Conservation (phyloP, 345 rosid genomes). For the Kernera saxatilis region DNA sequence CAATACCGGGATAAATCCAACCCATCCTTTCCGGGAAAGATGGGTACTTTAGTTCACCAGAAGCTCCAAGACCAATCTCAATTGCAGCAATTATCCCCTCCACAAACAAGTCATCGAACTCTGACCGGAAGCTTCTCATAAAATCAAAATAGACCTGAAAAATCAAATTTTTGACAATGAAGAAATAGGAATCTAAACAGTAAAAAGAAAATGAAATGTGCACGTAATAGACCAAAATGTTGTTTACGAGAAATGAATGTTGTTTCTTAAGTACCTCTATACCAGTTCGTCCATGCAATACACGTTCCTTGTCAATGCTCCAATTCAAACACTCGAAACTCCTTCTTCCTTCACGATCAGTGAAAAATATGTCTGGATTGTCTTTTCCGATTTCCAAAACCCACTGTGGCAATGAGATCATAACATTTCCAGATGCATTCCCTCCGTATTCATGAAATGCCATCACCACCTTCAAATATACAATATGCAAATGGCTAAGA, state of each 20-base stretch:
- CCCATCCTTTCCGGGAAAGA: slow-evolving; percentile 81
- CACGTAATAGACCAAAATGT: neutral
- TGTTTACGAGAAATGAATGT: neutral
- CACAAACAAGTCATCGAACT: slow-evolving; percentile 74
- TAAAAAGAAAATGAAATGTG: neutral
- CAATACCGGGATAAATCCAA: slow-evolving; percentile 94
- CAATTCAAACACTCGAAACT: slow-evolving; percentile 76
- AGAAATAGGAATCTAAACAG: neutral
- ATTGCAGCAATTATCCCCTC: slow-evolving; percentile 64
- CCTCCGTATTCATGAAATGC: slow-evolving; percentile 89
- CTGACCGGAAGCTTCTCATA: slow-evolving; percentile 93
- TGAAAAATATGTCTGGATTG: slow-evolving; percentile 81
- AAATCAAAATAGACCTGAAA: slow-evolving; percentile 90
- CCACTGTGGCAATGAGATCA: slow-evolving; percentile 89
- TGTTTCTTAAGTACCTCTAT: slow-evolving; percentile 53
- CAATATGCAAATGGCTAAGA: slow-evolving; percentile 19
- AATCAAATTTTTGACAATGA: neutral
- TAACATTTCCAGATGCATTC: slow-evolving; percentile 43
- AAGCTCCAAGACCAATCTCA: slow-evolving; percentile 91
- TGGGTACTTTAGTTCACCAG: slow-evolving; percentile 87
- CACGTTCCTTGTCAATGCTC: slow-evolving; percentile 91
- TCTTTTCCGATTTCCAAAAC: slow-evolving; percentile 84
- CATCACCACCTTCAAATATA: slow-evolving; percentile 72
- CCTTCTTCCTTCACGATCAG: slow-evolving; percentile 87
- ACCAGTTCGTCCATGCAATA: slow-evolving; percentile 83